phyloP scores from a whole-genome alignment of 768 basidiomycete genomes.

The Clitopilus hobsonii region DNA sequence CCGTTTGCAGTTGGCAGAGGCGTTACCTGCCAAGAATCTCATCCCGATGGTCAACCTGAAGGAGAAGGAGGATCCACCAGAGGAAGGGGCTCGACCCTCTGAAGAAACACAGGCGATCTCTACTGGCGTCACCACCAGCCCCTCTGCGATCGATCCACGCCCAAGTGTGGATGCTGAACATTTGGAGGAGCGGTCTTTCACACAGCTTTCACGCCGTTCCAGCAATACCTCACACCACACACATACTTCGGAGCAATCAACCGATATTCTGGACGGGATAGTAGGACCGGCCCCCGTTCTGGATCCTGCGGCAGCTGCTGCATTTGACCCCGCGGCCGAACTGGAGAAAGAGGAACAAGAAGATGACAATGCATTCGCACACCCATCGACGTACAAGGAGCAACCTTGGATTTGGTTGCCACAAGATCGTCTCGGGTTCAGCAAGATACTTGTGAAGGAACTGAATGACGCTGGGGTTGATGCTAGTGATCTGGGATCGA shows the following conservation, averaged over 20 bases:
- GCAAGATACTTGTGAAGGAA: slow-evolving; percentile 30
- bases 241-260: slow-evolving; percentile 10
- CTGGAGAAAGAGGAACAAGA: slow-evolving; percentile 26
- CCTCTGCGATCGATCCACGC: slow-evolving; percentile 1
- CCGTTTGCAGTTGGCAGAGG: background rate
- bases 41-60: background rate
- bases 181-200: background rate
- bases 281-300: slow-evolving; percentile 16
- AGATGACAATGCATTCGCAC: slow-evolving; percentile 42
- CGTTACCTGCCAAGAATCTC: background rate
- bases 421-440: slow-evolving; percentile 36
- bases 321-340: slow-evolving; percentile 18
- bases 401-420: slow-evolving; percentile 47
- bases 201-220: background rate
- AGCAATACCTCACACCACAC: slow-evolving; percentile 2
- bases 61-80: background rate
- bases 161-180: background rate
- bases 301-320: slow-evolving; percentile 26
- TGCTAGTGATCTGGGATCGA: slow-evolving; percentile 40
- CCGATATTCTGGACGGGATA: slow-evolving; percentile 12
- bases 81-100: background rate
- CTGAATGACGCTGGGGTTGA: slow-evolving; percentile 32
- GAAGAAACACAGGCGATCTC: background rate
- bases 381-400: slow-evolving; percentile 40
- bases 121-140: background rate